Conservation (phyloP, 441 rosid species). For the Erysimum cheiri region DNA sequence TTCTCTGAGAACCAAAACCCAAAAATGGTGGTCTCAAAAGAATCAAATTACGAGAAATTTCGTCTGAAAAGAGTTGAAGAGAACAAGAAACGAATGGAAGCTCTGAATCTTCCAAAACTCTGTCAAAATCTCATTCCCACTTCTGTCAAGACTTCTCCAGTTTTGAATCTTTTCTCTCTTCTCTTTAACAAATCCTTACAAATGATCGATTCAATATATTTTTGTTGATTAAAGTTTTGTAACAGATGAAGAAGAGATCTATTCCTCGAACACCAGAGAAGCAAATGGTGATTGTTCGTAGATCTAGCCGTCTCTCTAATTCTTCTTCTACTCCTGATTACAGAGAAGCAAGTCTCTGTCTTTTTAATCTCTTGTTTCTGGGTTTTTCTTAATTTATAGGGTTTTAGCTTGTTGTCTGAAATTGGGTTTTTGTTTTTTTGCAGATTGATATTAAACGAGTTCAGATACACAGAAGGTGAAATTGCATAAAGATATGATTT, state of each 20-base stretch:
- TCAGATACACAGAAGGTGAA: conserved; percentile 55
- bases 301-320: conserved; percentile 70
- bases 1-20: not conserved
- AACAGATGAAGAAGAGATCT: conserved; percentile 52
- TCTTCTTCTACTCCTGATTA: conserved; percentile 53
- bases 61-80: conserved; percentile 66
- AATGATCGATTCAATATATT: too few species aligned
- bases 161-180: not conserved
- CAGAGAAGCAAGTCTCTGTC: conserved; percentile 50
- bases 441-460: conserved; percentile 51
- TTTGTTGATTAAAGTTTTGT: too few species aligned
- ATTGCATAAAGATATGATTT: not conserved
- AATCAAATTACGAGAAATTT: conserved; percentile 54
- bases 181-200: too few species aligned
- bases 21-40: conserved; percentile 47
- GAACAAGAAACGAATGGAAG: conserved; percentile 77
- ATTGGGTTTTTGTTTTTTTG: conserved; percentile 6
- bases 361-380: not conserved
- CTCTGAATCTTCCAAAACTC: conserved; percentile 67
- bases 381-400: not conserved
- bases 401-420: conserved; percentile 9
- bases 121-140: conserved; percentile 52
- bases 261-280: conserved; percentile 48
- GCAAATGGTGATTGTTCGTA: conserved; percentile 56
- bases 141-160: conserved; percentile 57